Base-by-base conservation (phyloP, 768 basidiomycete species). In the Mrakia gelida region DNA sequence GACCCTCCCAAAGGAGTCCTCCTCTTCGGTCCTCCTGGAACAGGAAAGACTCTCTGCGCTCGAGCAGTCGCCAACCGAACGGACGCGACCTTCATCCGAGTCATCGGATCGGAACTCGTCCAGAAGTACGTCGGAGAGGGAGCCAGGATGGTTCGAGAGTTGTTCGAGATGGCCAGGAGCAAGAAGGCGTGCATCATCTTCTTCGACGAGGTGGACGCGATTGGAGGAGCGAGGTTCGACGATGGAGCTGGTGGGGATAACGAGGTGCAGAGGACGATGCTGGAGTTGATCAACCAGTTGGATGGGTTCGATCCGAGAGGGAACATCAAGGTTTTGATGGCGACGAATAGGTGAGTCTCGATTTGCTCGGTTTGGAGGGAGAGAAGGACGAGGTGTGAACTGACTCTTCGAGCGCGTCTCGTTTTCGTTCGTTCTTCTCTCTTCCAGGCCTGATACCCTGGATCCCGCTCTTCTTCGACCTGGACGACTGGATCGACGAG, bases 181-280 rank as follows among this genome's bases (percentile, higher is more conserved):
- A 98, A 98, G 87, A 98, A 98, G 85, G 97, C 97, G 1, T 98
- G 97, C 83, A 98, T 99, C 83, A 98, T 99, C 83, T 99, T 99
- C 86, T 98, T 99, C 81, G 97, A 99, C 81, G 97, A 98, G 87
- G 90, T 99, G 21, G 97, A 98, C 81, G 97, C 97, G 67, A 94
- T 98, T 79, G 97, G 97, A 84, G 97, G 97, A 75, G 97, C 97
- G 26, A 89, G 97, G 71, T 97, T 96, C 82, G 97, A 98, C 82
- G 97, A 99, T 83, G 97, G 97, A 75, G 97, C 95, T 45, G 97
- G 97, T 52, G 97, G 97, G 45, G 97, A 99, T 81, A 98, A 99
- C 82, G 97, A 99, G 83, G 97, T 99, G 62, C 97, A 99, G 85
- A 87, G 97, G 84, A 99, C 97, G 16, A 99, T 99, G 97, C 87